Percentiles rank a stretch among this genome's conserved stretches.
Conservation (phyloP, 2,329 filamentous ascomycete genomes). For the Sphaerulina musiva region DNA sequence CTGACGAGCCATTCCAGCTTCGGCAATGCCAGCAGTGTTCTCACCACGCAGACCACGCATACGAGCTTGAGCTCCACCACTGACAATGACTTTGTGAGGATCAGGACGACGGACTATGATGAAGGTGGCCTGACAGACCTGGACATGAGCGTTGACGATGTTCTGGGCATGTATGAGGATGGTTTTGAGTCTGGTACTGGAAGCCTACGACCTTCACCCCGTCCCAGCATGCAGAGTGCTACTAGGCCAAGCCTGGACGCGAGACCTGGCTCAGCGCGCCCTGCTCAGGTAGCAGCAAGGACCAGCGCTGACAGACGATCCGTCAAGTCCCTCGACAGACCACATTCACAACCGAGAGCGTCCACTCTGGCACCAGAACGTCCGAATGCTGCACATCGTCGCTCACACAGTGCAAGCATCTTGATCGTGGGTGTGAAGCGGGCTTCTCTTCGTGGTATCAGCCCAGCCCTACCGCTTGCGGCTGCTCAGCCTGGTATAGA, state of each 20-base stretch:
- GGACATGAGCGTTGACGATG: conserved; percentile 54
- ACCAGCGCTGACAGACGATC: conserved; percentile 19
- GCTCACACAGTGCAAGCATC: conserved; percentile 32
- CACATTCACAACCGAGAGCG: conserved; percentile 19
- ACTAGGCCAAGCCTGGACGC: conserved; percentile 13
- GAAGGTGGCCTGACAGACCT: conserved; percentile 32
- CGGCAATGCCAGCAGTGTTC: conserved; percentile 49
- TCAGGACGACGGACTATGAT: conserved; percentile 36
- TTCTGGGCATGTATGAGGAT: conserved; percentile 55
- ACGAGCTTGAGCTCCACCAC: conserved; percentile 65
- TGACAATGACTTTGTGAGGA: conserved; percentile 65
- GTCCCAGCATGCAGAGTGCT: conserved; percentile 17
- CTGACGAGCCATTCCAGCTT: conserved; percentile 55
- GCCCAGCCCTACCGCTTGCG: conserved; percentile 5
- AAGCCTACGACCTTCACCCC: conserved; percentile 19
- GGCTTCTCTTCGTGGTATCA: conserved; percentile 10
- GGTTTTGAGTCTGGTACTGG: conserved; percentile 42
- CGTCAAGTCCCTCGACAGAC: conserved; percentile 19
- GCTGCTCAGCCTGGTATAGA: conserved; percentile 5
- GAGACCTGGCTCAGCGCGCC: conserved; percentile 18
- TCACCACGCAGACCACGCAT: conserved; percentile 73
- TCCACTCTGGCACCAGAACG: conserved; percentile 12
- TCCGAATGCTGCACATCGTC: conserved; percentile 23
- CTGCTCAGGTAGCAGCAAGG: conserved; percentile 13
- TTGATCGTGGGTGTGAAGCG: conserved; percentile 19